Conservation (phyloP, 768 basidiomycete species). For the Amanita pseudoporphyria region DNA sequence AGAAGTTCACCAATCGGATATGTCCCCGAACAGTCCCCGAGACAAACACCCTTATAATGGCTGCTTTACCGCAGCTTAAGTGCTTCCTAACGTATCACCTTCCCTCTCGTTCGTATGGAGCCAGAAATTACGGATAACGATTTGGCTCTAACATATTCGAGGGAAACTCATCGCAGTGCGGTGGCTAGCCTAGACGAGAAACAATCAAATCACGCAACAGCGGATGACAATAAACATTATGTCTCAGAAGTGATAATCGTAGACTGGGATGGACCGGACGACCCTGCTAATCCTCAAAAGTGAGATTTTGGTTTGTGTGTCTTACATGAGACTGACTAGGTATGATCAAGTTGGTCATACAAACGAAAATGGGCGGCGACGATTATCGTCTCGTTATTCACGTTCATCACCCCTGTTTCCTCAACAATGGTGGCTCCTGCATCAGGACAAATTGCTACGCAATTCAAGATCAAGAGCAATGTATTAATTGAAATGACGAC, state of each 20-base stretch:
- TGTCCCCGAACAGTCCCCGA: no score
- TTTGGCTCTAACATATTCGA: neutral
- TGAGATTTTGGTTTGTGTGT: conserved; percentile 14
- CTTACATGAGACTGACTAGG: neutral
- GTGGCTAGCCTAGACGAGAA: neutral
- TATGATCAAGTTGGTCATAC: conserved; percentile 39
- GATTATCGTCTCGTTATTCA: conserved; percentile 54
- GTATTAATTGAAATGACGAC: conserved; percentile 46
- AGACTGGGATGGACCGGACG: conserved; percentile 56
- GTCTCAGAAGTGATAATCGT: conserved; percentile 30
- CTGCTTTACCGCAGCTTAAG: no score
- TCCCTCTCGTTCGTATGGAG: neutral
- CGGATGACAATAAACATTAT: neutral
- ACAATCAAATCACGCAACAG: neutral
- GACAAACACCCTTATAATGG: no score
- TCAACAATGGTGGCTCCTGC: conserved; percentile 75
- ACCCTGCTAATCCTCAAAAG: conserved; percentile 53
- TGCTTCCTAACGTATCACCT: neutral
- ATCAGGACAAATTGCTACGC: conserved; percentile 32
- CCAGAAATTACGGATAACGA: neutral
- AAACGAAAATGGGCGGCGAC: conserved; percentile 57
- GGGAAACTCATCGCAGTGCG: neutral
- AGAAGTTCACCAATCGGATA: no score
- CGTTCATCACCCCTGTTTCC: conserved; percentile 59
- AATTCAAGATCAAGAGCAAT: conserved; percentile 45